Base-by-base conservation (phyloP, 2,329 filamentous ascomycete species). In the Aspergillus pseudotamarii region DNA sequence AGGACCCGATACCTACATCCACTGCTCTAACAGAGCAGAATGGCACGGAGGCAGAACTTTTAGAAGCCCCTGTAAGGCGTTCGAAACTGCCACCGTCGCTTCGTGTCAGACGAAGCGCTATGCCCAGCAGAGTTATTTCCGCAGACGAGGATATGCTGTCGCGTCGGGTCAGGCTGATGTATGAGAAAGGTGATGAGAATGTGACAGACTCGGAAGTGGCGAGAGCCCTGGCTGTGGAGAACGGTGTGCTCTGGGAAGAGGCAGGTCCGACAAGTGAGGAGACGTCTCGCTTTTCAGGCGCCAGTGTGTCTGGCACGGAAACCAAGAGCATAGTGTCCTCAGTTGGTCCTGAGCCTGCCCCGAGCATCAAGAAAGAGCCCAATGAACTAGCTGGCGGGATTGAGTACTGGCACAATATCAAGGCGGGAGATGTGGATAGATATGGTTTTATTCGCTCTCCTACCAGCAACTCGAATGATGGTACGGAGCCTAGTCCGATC, bases 381-480 rank as follows among this genome's bases (percentile, higher is more conserved):
- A 78, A 81, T 57, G 88, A 89, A 74, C 75, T 85, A 36, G 87
- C 87, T 26, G 88, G 88, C 9, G 88, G 88, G 2, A 83, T 89
- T 56, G 88, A 90, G 66, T 87, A 89, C 68, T 90, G 87, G 87
- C 81, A 86, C 64, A 83, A 89, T 72, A 77, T 90, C 12, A 80
- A 84, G 21, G 84, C 81, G 6, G 83, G 79, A 16, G 83, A 88
- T 65, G 86, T 89, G 4, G 88, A 90, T 73, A 81, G 88, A 63
- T 90, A 89, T 72, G 88, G 88, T 11, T 90, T 90, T 75, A 89
- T 90, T 58, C 75, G 74, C 12, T 66, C 66, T n/a, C 63, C 72
- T 6, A 66, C 63, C 0, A 68, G 66, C 14, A 73, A 75, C 57
- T 69, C 72, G 23, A 66, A 70, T 6, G 72, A 77, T 11, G 65